Conservation (phyloP, 768 basidiomycete genomes). For the Xanthoconium purpureum region DNA sequence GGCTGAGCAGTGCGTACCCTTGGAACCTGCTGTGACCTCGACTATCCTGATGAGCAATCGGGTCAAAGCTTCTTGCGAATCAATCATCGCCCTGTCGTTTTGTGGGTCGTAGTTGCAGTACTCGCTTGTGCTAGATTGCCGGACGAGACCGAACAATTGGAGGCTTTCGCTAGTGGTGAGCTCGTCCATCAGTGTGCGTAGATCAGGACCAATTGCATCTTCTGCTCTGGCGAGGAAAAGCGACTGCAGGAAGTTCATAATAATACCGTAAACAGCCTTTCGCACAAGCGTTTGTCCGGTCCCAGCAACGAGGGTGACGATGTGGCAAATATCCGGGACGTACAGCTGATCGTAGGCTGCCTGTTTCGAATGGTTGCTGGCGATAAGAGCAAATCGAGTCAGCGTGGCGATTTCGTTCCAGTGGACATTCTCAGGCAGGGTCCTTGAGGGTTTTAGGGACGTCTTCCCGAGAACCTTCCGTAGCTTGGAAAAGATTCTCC, state of each 20-base stretch:
- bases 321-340: conserved; percentile 79
- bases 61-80: conserved; percentile 64
- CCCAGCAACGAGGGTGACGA: conserved; percentile 73
- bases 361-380: conserved; percentile 64
- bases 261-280: conserved; percentile 75
- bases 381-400: conserved; percentile 68
- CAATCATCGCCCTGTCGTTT: conserved; percentile 54
- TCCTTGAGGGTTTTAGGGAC: conserved; percentile 57
- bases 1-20: conserved; percentile 46
- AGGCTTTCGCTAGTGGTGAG: conserved; percentile 56
- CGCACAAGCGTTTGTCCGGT: conserved; percentile 73
- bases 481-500: conserved; percentile 71
- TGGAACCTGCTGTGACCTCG: conserved; percentile 61
- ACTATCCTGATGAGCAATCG: conserved; percentile 61
- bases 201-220: conserved; percentile 54
- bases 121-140: conserved; percentile 65
- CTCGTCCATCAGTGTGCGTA: conserved; percentile 62
- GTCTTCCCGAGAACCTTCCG: conserved; percentile 80
- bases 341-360: conserved; percentile 69
- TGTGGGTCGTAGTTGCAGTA: conserved; percentile 55
- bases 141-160: conserved; percentile 68
- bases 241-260: conserved; percentile 80
- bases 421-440: conserved; percentile 65
- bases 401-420: conserved; percentile 84
- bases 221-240: conserved; percentile 60